Conservation (phyloP, 2,329 filamentous ascomycete genomes). For the Fusarium scirpi region DNA sequence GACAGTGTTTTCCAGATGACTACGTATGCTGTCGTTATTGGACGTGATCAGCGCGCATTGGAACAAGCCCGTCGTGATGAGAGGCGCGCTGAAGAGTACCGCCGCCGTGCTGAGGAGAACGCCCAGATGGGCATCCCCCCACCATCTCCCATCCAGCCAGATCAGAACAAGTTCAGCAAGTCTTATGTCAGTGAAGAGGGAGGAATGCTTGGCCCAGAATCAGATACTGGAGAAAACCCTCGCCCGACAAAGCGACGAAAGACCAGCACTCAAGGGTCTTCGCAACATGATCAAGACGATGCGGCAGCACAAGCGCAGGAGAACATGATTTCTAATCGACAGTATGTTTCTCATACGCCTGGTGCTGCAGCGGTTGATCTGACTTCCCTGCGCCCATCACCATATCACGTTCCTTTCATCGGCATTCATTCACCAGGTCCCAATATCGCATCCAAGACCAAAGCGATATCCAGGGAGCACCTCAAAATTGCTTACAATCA, state of each 20-base stretch:
- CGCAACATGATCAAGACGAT: conserved; percentile 58
- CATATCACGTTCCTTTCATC: conserved; percentile 72
- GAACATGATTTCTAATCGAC: conserved; percentile 66
- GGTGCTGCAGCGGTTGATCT: conserved; percentile 71
- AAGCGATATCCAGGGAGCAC: conserved; percentile 80
- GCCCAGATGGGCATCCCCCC: conserved; percentile 62
- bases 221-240: conserved; percentile 64
- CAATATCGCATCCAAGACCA: conserved; percentile 71
- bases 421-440: conserved; percentile 78
- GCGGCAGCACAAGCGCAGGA: conserved; percentile 51
- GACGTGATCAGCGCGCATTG: conserved; percentile 74
- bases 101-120: conserved; percentile 60
- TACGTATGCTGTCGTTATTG: conserved; percentile 77
- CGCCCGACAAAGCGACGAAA: conserved; percentile 62
- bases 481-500: conserved; percentile 78
- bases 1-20: conserved; percentile 85
- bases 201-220: conserved; percentile 74
- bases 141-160: conserved; percentile 62
- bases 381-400: conserved; percentile 69
- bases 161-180: conserved; percentile 69
- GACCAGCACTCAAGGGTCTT: conserved; percentile 58
- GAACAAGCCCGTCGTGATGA: conserved; percentile 66
- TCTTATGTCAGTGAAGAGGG: conserved; percentile 77
- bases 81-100: conserved; percentile 60
- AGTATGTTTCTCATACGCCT: conserved; percentile 71